Evolutionary conservation across 2,329 filamentous ascomycete species (phyloP), one percentile per base, ranked within the genome.

Genomic region (Cadophora sp.): DNA sequence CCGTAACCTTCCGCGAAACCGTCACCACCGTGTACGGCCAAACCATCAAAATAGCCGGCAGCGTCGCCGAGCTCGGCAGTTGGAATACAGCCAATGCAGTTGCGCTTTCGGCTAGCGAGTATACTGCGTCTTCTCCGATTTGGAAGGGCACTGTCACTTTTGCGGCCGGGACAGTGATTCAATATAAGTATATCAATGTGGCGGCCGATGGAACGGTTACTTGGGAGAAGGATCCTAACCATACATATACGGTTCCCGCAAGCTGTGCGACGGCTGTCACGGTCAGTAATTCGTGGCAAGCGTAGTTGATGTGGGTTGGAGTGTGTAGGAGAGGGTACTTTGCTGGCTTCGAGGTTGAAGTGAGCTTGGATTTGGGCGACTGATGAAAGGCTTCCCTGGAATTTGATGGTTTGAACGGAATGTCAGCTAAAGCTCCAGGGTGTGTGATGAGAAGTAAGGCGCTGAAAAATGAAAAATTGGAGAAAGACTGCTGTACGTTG

Each of bases 151-250:
- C 84, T 0, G 76, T 92, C 31, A 80, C 79, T 1, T 78, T 93
- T 19, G 78, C 82, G 0, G 82, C 87, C 0, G 90, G 89, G 2
- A 81, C 82, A 59, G 79, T 78, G 2, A 81, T 93, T 53, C 75
- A 88, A 80, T 93, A 92, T 78, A 92, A 93, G 81, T 93, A 87
- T 76, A 85, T 93, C 73, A 85, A 86, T 61, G 83, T 90, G 51
- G 82, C 82, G 67, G 74, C 78, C 0, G 83, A 86, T 72, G 86
- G 88, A 0, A 80, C 79, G 0, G 79, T 91, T 9, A 82, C 79
- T 2, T 93, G 91, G 90, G 91, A 93, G 80, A 81, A 80, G 60
- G 90, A 90, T 66, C 74, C 73, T 7, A 76, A 77, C 69, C 72
- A 71, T 56, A 73, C 68, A 40, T 74, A 71, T 50, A 77, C 74